Conservation (phyloP, 306 rosid species). For the Pterocarpus macrocarpus region DNA sequence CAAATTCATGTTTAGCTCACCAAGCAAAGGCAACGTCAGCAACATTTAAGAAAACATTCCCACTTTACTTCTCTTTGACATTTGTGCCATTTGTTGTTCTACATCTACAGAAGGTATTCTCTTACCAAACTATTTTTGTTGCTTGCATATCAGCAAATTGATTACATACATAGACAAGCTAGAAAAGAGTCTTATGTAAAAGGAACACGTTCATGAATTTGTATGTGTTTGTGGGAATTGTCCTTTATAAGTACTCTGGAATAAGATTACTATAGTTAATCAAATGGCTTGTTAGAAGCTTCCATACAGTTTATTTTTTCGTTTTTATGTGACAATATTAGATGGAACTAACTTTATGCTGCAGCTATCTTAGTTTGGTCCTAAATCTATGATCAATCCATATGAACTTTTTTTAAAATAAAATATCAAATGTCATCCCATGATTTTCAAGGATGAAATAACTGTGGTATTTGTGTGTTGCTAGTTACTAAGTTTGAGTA, state of each 20-base stretch:
- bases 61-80: slow-evolving; percentile 94
- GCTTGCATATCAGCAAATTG: slow-evolving; percentile 26
- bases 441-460: slow-evolving; percentile 16
- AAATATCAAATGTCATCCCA: slow-evolving; percentile 3
- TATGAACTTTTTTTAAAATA: neutral
- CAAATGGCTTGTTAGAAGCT: slow-evolving; percentile 18
- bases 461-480: neutral
- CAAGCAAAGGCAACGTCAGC: slow-evolving; percentile 79
- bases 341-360: neutral
- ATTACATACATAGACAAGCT: slow-evolving; percentile 18
- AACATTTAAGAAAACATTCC: slow-evolving; percentile 93
- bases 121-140: slow-evolving; percentile 24
- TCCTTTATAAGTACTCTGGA: slow-evolving; percentile 31
- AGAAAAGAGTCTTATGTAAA: slow-evolving; percentile 18
- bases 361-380: too few species aligned
- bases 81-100: slow-evolving; percentile 95
- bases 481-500: slow-evolving; percentile 15
- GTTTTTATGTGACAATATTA: neutral
- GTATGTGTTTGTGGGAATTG: neutral
- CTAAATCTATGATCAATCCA: neutral
- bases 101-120: slow-evolving; percentile 86
- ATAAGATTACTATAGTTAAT: slow-evolving; percentile 18
- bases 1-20: slow-evolving; percentile 84
- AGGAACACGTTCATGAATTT: slow-evolving; percentile 3
- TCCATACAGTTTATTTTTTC: slow-evolving; percentile 15